phyloP scores from a whole-genome alignment of 148 eudicot species.

The Linanthus parryae region DNA sequence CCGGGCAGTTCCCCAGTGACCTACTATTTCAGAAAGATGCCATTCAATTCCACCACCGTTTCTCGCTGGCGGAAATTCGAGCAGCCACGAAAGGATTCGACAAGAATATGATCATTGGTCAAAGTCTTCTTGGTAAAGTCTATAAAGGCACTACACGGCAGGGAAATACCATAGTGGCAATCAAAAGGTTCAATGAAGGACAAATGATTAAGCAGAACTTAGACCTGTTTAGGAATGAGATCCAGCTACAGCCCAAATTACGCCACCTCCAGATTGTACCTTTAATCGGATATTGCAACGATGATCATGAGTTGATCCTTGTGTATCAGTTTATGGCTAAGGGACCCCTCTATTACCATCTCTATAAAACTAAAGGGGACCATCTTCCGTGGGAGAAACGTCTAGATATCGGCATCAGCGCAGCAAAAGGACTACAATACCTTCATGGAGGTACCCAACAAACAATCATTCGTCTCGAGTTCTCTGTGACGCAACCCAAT shows the following conservation, averaged over 20 bases:
- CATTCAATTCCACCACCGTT: not conserved
- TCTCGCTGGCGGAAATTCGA: constrained; percentile 5
- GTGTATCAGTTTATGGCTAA: constrained; percentile 8
- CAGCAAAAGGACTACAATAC: constrained; percentile 13
- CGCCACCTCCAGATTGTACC: constrained; percentile 4
- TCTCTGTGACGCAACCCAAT: no score
- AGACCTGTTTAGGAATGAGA: not conserved
- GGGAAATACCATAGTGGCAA: not conserved
- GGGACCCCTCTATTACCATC: constrained; percentile 1
- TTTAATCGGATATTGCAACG: constrained; percentile 11
- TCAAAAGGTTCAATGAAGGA: constrained; percentile 6
- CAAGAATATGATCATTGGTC: not conserved
- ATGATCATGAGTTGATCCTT: constrained; percentile 2
- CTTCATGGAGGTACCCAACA: constrained; percentile 11
- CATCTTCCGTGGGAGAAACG: constrained; percentile 18
- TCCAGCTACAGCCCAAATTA: constrained; percentile 4
- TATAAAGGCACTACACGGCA: constrained; percentile 6
- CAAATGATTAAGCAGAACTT: not conserved
- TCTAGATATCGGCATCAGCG: constrained; percentile 13
- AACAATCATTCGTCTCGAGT: constrained; percentile 10
- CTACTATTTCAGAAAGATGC: not conserved
- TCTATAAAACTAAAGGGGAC: not conserved
- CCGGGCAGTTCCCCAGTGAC: not conserved
- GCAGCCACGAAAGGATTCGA: constrained; percentile 9
- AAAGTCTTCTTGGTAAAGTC: not conserved